These are phyloP conservation scores for Sherardia arvensis DNA, from an alignment of 257 asterid species.

Conservation along the genomic window DNA sequence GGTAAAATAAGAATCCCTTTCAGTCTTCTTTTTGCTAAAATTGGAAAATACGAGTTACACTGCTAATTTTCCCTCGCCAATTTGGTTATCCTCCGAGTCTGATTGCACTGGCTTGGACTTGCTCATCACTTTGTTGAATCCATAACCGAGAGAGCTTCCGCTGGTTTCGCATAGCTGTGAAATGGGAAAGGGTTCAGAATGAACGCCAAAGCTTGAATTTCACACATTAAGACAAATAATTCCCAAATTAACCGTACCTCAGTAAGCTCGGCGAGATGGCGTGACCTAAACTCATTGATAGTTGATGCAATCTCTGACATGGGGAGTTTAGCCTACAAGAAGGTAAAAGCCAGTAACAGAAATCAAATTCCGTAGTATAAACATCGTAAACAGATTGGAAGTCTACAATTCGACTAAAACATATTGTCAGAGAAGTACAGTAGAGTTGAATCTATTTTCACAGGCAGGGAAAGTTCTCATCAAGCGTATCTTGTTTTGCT, in stretches of 20 bases:
- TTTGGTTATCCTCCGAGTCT: conserved; percentile 61
- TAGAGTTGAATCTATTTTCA: no score
- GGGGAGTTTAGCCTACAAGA: conserved; percentile 79
- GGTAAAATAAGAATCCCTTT: conserved; percentile 9
- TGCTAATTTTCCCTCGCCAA: conserved; percentile 70
- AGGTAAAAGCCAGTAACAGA: background rate
- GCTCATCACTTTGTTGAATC: conserved; percentile 49
- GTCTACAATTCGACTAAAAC: no score
- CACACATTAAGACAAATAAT: background rate
- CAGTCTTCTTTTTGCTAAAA: conserved; percentile 1
- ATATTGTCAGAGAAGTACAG: no score
- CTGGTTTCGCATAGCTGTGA: conserved; percentile 69
- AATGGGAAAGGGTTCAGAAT: background rate
- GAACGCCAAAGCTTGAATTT: background rate
- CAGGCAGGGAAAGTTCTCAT: no score
- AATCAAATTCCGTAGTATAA: background rate
- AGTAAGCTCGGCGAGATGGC: conserved; percentile 95
- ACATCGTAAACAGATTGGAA: no score
- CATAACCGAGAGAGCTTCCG: conserved; percentile 97
- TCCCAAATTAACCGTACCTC: conserved; percentile 44
- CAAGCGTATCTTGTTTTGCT: no score
- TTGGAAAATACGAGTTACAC: conserved; percentile 13
- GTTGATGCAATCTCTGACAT: conserved; percentile 87
- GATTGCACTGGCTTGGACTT: conserved; percentile 52
- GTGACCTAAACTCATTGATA: conserved; percentile 88